Evolutionary conservation across 345 rosid genomes (phyloP).

Genomic region (Aquilaria sinensis): DNA sequence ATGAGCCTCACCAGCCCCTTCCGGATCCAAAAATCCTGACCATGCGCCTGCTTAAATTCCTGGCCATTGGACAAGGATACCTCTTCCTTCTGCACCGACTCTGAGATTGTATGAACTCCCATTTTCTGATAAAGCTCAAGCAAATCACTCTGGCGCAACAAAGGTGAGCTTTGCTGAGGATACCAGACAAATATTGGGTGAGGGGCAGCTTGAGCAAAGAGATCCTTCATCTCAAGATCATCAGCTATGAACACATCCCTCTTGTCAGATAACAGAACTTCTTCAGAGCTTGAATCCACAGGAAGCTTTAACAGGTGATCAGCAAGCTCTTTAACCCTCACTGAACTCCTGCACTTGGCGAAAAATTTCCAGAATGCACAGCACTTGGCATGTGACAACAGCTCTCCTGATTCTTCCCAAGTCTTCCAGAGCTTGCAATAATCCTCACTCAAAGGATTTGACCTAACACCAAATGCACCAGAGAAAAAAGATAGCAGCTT

Average conservation of each 20-base stretch:
- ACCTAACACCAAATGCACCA: conserved; percentile 30
- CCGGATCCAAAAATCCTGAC: conserved; percentile 18
- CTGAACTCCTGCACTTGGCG: conserved; percentile 13
- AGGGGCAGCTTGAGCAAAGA: conserved; percentile 26
- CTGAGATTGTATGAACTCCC: conserved; percentile 57
- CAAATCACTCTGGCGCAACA: conserved; percentile 33
- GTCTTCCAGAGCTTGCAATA: conserved; percentile 57
- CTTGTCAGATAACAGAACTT: conserved; percentile 29
- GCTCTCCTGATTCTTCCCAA: conserved; percentile 40
- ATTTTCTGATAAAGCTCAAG: conserved; percentile 38
- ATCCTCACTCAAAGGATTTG: conserved; percentile 41
- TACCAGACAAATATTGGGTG: conserved; percentile 56
- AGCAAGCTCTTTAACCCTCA: conserved; percentile 20
- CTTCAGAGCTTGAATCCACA: conserved; percentile 27
- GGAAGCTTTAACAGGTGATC: conserved; percentile 43
- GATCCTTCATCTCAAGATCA: conserved; percentile 55
- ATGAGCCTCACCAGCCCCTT: conserved; percentile 44
- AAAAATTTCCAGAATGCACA: conserved; percentile 61
- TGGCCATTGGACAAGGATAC: conserved; percentile 14
- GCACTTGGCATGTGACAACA: conserved; percentile 38
- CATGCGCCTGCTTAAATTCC: conserved; percentile 20
- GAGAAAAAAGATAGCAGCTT: conserved; percentile 29
- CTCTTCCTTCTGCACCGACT: conserved; percentile 36
- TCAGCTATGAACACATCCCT: conserved; percentile 60
- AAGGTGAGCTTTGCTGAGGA: conserved; percentile 45